These are phyloP conservation scores for Fagus crenata DNA, from an alignment of 306 rosid species.

Conservation along the genomic window DNA sequence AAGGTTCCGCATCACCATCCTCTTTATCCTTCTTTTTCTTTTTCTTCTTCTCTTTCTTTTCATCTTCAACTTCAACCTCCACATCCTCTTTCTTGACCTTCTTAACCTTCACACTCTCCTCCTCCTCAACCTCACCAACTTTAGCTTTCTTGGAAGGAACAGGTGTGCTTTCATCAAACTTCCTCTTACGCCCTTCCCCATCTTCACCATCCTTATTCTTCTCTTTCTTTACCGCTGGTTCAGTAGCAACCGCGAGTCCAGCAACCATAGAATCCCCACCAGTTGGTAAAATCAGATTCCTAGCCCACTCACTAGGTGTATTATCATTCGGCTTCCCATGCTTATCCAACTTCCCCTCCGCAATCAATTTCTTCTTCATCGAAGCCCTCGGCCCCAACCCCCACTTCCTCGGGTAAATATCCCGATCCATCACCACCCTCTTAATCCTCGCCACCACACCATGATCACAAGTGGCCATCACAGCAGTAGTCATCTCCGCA, in stretches of 20 bases:
- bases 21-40: constrained; percentile 60
- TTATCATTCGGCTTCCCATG: constrained; percentile 71
- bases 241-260: constrained; percentile 50
- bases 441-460: constrained; percentile 82
- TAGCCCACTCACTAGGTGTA: constrained; percentile 69
- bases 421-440: constrained; percentile 91
- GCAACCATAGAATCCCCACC: constrained; percentile 69
- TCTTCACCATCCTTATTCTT: constrained; percentile 34
- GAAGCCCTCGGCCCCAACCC: constrained; percentile 84
- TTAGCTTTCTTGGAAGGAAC: constrained; percentile 56
- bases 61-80: constrained; percentile 43
- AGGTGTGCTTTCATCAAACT: constrained; percentile 36
- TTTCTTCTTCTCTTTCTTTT: constrained; percentile 53
- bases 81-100: constrained; percentile 25
- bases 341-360: constrained; percentile 69
- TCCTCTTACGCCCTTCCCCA: constrained; percentile 49
- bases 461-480: constrained; percentile 88
- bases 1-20: constrained; percentile 25
- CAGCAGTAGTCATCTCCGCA: constrained; percentile 88
- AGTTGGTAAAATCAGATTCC: constrained; percentile 58
- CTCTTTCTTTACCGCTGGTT: constrained; percentile 33
- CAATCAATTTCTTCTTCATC: constrained; percentile 68
- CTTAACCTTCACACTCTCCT: constrained; percentile 28
- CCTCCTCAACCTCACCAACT: constrained; percentile 31
- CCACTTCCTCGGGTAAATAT: constrained; percentile 87